Base-by-base conservation (phyloP, 1,139 yeast species). In the Scheffersomyces insectosa region DNA sequence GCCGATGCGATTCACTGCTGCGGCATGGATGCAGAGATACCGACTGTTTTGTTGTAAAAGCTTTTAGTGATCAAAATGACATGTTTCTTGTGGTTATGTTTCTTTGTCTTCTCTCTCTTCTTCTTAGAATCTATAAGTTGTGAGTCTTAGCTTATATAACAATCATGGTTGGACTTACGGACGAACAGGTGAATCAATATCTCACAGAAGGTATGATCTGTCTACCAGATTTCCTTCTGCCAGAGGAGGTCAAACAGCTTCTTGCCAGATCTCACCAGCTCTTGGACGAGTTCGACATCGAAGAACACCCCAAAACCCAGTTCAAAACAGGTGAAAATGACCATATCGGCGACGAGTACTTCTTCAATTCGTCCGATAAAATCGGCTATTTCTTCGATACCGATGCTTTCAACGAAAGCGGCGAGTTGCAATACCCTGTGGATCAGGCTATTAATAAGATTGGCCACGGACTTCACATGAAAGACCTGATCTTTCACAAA, bases 341-440 rank as follows among this genome's bases (percentile, higher is more conserved):
- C 41, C 93, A 85, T 56, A 75, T 87, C 37, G 93, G 95, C 1
- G 93, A 87, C 60, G 72, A 77, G 28, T 87, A 87, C 61, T 87
- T 87, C 59, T 65, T 86, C 38, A 75, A 79, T 36, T 83, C 91
- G 2, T 74, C 88, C 0, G 87, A 87, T 54, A 85, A 86, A 50
- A 70, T 87, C 4, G 75, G 82, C 5, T 87, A 68, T 58, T 87
- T 87, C 63, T 82, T 87, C 49, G 95, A 87, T 53, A 80, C 80
- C 4, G 89, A 80, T 54, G 90, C 95, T 0, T 77, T 85, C 52
- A 79, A 79, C 51, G 70, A 62, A 4, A 39, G 58, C 1, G 86
- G 86, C 4, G 56, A 73, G 14, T 67, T 87, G 49, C 60, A 59
- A 33, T 77, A 71, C 55, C 80, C 85, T 10, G 73, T 82, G 49